A percentile compares a stretch with the other conserved stretches of the same genome.
Evolutionary conservation across 345 rosid species (phyloP).

Genomic region (Lepidium didymum): DNA sequence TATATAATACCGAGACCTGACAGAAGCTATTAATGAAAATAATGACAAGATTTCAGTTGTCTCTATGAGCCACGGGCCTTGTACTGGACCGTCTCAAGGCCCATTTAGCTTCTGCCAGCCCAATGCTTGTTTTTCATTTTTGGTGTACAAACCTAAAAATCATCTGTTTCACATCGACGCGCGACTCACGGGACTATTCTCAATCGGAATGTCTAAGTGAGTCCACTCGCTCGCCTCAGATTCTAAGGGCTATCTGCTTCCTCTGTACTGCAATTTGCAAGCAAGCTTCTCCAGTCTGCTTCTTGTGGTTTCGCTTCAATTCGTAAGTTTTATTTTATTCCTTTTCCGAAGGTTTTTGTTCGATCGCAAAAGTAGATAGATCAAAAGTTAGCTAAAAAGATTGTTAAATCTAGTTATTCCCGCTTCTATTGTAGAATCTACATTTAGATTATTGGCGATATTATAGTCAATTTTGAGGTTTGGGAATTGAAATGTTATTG

Average conservation of each 20-base stretch:
- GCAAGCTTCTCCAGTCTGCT: slow-evolving; percentile 2
- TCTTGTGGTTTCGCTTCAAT: not conserved
- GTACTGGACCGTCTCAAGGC: not conserved
- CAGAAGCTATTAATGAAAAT: no score
- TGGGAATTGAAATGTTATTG: not conserved
- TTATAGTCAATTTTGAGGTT: not conserved
- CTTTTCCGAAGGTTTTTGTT: not conserved
- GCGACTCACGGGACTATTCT: not conserved
- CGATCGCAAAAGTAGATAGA: not conserved
- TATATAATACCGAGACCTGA: no score
- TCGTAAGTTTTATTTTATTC: not conserved
- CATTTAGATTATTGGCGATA: not conserved
- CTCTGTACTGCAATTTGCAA: not conserved
- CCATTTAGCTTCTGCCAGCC: not conserved
- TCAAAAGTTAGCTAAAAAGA: not conserved
- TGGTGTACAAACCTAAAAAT: not conserved
- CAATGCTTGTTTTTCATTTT: not conserved
- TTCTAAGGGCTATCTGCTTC: not conserved
- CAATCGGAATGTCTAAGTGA: slow-evolving; percentile 3
- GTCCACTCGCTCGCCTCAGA: not conserved
- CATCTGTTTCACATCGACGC: not conserved
- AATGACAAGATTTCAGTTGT: not conserved
- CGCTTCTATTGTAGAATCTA: not conserved
- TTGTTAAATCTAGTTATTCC: not conserved
- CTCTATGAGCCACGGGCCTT: not conserved